Evolutionary conservation across 1,284 basidiomycete genomes (phyloP).

Genomic region (Irpex lacteus): DNA sequence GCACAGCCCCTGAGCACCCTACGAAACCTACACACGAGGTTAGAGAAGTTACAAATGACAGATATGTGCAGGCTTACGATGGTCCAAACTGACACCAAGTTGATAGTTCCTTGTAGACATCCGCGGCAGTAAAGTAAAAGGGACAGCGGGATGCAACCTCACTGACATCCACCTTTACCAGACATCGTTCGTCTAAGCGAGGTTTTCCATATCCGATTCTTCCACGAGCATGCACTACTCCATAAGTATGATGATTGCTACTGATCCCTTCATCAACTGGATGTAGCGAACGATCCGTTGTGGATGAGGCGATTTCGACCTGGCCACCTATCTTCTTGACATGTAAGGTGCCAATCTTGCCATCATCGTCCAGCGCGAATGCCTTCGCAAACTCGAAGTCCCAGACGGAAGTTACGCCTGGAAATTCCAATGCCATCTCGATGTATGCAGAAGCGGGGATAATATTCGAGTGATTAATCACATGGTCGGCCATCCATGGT

Average conservation of each 20-base stretch:
- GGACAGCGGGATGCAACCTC: conserved; percentile 15
- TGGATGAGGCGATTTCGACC: conserved; percentile 11
- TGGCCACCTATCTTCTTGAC: conserved; percentile 7
- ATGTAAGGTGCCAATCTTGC: conserved; percentile 10
- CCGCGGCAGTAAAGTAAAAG: conserved; percentile 7
- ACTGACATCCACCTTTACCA: conserved; percentile 17
- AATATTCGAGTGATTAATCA: conserved; percentile 39
- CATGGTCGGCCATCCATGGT: conserved; percentile 36
- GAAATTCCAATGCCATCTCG: conserved; percentile 32
- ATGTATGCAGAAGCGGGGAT: conserved; percentile 44
- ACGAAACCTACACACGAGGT: conserved; percentile 9
- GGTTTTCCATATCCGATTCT: conserved; percentile 20
- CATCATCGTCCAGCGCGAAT: conserved; percentile 11
- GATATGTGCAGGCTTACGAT: conserved; percentile 11
- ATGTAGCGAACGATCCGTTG: conserved; percentile 4
- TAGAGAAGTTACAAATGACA: background rate
- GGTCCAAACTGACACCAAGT: conserved; percentile 18
- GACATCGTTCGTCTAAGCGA: conserved; percentile 4
- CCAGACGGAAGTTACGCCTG: conserved; percentile 13
- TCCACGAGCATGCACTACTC: conserved; percentile 16
- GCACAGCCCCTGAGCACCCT: conserved; percentile 5
- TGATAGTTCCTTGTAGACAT: conserved; percentile 12
- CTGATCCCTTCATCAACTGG: conserved; percentile 12
- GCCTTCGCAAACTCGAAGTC: conserved; percentile 13
- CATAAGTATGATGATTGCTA: conserved; percentile 12